Evolutionary conservation across 2,329 filamentous ascomycete species (phyloP).

Genomic region (Colletotrichum siamense): DNA sequence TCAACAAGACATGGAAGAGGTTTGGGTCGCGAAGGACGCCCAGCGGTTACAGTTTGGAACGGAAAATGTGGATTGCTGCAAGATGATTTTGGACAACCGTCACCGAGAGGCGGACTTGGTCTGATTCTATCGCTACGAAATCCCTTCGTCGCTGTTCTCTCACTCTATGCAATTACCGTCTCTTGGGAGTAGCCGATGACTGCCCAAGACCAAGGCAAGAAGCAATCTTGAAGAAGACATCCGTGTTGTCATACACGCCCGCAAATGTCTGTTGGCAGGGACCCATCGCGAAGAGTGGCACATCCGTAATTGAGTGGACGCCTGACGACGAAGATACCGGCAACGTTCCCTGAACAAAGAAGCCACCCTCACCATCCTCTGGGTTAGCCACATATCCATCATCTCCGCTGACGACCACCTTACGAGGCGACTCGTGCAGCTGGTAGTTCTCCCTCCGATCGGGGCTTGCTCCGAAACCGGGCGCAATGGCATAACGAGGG

Average conservation of each 20-base stretch:
- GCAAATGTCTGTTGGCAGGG: slow-evolving; percentile 81
- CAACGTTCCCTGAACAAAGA: slow-evolving; percentile 78
- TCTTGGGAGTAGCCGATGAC: neutral
- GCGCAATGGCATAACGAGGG: slow-evolving; percentile 82
- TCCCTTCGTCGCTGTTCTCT: accelerated
- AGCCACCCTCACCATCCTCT: slow-evolving; percentile 68
- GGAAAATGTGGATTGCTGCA: slow-evolving; percentile 35
- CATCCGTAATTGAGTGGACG: slow-evolving; percentile 81
- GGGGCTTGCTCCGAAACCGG: slow-evolving; percentile 73
- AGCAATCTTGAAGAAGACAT: slow-evolving; percentile 78
- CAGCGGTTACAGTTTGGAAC: slow-evolving; percentile 29
- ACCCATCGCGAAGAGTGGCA: slow-evolving; percentile 78
- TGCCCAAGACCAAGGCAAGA: slow-evolving; percentile 65
- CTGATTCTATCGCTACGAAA: neutral
- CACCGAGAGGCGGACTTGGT: slow-evolving; percentile 12
- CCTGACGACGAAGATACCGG: slow-evolving; percentile 67
- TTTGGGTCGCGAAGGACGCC: slow-evolving; percentile 34
- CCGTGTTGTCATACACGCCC: slow-evolving; percentile 73
- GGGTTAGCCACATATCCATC: slow-evolving; percentile 72
- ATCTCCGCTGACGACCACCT: slow-evolving; percentile 54
- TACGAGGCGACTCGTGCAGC: slow-evolving; percentile 69
- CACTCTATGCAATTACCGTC: neutral
- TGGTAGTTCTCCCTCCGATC: slow-evolving; percentile 81
- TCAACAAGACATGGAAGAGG: slow-evolving; percentile 32
- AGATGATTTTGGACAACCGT: slow-evolving; percentile 7